Base-by-base conservation (phyloP, 352 stramenopile genomes). In the Globisporangium cylindrosporum region DNA sequence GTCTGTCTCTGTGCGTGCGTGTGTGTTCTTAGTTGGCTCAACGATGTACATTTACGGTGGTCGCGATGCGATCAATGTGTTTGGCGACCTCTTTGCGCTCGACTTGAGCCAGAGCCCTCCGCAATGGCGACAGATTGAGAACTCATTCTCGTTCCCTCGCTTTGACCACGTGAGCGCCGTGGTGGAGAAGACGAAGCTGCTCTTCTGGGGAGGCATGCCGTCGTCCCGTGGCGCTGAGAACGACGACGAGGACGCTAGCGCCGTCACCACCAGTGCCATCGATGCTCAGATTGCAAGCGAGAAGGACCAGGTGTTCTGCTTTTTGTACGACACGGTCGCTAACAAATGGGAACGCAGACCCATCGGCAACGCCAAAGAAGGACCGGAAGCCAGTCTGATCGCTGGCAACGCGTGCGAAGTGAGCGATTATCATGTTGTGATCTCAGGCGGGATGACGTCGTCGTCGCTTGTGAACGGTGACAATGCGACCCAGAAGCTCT, bases 11-110 rank as follows among this genome's bases (percentile, higher is more conserved):
- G 27, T 69, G 14, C 38, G 41, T 56, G 58, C 38, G 20, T 60
- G 20, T 27, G 4, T 32, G 29, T 8, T 20, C 64, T 25, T 57
- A 93, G 86, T 95, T 59, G 82, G 78, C 24, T 84, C 74, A 2
- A 83, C 77, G 24, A 76, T 96, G 71, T 92, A 91, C 49, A 63
- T 95, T 2, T 81, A 86, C 48, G 89, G 89, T 22, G 89, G 89
- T 25, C 86, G 89, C 7, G 75, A 94, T 61, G 74, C 76, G 0
- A 80, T 80, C n/a, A 77, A 69, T 14, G 89, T 93, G 2, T 91
- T 93, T 61, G 70, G 67, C 24, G 89, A 96, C 66, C 67, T 95
- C 9, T 90, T 81, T 67, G 77, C 84, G 20, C 65, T 96, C 1
- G 82, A 94, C 55, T 55, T 96, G 10, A 60, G 25, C 2, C 63